Evolutionary conservation across 768 basidiomycete species (phyloP).

Genomic region (Boletus pseudo-olivaceus): DNA sequence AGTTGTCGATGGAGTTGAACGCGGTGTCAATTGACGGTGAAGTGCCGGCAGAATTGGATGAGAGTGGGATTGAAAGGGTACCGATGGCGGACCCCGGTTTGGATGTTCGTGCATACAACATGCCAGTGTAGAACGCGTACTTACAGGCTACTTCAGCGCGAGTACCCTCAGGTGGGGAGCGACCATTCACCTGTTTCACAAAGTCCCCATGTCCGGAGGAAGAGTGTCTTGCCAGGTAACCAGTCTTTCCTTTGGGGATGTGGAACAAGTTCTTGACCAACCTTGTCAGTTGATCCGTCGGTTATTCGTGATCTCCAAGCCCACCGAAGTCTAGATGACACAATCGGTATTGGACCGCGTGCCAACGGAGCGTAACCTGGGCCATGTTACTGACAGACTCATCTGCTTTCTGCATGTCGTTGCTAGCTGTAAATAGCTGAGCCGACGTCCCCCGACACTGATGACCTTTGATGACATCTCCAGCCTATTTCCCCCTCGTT

Average conservation of each 20-base stretch:
- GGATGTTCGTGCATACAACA: slow-evolving; percentile 55
- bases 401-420: slow-evolving; percentile 15
- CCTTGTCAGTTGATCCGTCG: slow-evolving; percentile 71
- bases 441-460: slow-evolving; percentile 15
- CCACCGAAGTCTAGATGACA: slow-evolving; percentile 77
- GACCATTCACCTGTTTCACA: slow-evolving; percentile 55
- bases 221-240: slow-evolving; percentile 88
- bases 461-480: slow-evolving; percentile 30
- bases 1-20: slow-evolving; percentile 86
- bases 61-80: slow-evolving; percentile 80
- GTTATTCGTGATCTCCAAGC: slow-evolving; percentile 86
- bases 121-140: slow-evolving; percentile 13
- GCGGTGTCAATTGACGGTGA: slow-evolving; percentile 74
- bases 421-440: slow-evolving; percentile 25
- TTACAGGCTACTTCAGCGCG: slow-evolving; percentile 43
- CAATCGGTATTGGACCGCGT: slow-evolving; percentile 30
- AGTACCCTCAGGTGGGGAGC: slow-evolving; percentile 62
- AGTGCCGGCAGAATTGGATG: slow-evolving; percentile 64
- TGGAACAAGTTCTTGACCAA: slow-evolving; percentile 13
- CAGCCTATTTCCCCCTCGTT: slow-evolving; percentile 18
- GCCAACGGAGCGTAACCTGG: slow-evolving; percentile 27
- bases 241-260: slow-evolving; percentile 7
- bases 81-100: slow-evolving; percentile 91
- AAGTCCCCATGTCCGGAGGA: slow-evolving; percentile 85
- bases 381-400: slow-evolving; percentile 12